These are phyloP conservation scores for Aspergillus ruber DNA, from an alignment of 2,329 filamentous ascomycete species.

Conservation along the genomic window DNA sequence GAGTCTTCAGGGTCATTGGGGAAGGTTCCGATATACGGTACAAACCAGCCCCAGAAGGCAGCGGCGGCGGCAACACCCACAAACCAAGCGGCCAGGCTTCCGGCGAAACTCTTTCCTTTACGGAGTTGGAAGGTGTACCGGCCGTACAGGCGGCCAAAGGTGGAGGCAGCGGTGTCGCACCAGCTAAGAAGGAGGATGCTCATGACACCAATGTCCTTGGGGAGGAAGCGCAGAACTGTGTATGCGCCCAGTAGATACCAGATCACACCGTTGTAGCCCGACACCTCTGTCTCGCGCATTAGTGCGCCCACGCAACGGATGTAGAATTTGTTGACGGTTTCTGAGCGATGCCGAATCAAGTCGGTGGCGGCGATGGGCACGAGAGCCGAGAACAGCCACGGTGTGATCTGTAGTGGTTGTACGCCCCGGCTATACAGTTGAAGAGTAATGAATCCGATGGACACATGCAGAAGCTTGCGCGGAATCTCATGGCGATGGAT, in stretches of 20 bases:
- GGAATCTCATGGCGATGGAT: conserved; percentile 97
- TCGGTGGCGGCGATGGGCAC: conserved; percentile 80
- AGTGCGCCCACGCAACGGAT: conserved; percentile 77
- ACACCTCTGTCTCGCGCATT: conserved; percentile 94
- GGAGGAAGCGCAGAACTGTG: conserved; percentile 76
- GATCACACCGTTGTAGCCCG: conserved; percentile 93
- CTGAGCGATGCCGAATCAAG: conserved; percentile 73
- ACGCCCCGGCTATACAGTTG: conserved; percentile 76
- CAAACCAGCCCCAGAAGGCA: conserved; percentile 83
- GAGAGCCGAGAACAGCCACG: conserved; percentile 72
- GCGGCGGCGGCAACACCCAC: conserved; percentile 77
- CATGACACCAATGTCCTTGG: conserved; percentile 89
- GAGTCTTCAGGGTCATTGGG: conserved; percentile 61
- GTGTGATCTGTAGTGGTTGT: conserved; percentile 71
- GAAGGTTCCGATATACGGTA: conserved; percentile 60
- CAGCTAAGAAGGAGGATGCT: conserved; percentile 85
- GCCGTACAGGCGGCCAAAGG: conserved; percentile 84
- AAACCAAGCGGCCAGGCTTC: conserved; percentile 74
- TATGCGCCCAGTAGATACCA: conserved; percentile 92
- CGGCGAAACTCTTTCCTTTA: conserved; percentile 84
- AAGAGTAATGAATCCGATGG: conserved; percentile 89
- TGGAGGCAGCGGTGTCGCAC: conserved; percentile 96
- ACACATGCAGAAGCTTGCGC: conserved; percentile 86
- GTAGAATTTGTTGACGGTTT: conserved; percentile 78
- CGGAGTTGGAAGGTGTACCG: conserved; percentile 81